phyloP scores from a whole-genome alignment of 192 early-diverging fungal species.

The Tieghemiomyces parasiticus region DNA sequence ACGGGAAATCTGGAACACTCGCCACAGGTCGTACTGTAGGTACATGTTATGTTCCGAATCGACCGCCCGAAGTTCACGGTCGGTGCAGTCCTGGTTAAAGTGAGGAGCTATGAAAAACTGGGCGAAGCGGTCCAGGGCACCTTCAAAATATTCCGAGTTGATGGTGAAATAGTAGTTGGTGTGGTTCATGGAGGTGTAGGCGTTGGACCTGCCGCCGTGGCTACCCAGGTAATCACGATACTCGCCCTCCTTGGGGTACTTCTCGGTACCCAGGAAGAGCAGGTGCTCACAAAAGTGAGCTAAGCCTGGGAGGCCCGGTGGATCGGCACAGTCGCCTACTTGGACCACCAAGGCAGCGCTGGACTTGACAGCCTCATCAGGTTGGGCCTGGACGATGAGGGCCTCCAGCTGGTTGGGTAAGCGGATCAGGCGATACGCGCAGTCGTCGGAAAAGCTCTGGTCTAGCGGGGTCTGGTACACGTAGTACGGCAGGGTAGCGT shows the following conservation, averaged over 20 bases:
- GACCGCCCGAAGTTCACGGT: constrained; percentile 85
- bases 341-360: constrained; percentile 40
- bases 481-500: constrained; percentile 12
- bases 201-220: constrained; percentile 21
- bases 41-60: constrained; percentile 97
- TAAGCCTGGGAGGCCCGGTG: constrained; percentile 38
- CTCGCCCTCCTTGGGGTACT: constrained; percentile 54
- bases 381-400: constrained; percentile 35
- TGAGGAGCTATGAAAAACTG: constrained; percentile 91
- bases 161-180: constrained; percentile 19
- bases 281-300: constrained; percentile 61
- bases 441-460: constrained; percentile 38
- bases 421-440: constrained; percentile 36
- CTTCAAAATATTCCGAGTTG: constrained; percentile 35
- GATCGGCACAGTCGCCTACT: constrained; percentile 42
- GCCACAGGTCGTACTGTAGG: constrained; percentile 76
- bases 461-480: constrained; percentile 21
- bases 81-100: constrained; percentile 74
- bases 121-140: constrained; percentile 61
- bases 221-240: constrained; percentile 22
- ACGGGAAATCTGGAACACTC: constrained; percentile 78
- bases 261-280: constrained; percentile 43
- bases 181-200: constrained; percentile 12
- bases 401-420: constrained; percentile 41
- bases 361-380: constrained; percentile 32